Evolutionary conservation across 495 filamentous ascomycete genomes (phyloP), one percentile per base, ranked within the genome.

Genomic region (Lophium mytilinum): DNA sequence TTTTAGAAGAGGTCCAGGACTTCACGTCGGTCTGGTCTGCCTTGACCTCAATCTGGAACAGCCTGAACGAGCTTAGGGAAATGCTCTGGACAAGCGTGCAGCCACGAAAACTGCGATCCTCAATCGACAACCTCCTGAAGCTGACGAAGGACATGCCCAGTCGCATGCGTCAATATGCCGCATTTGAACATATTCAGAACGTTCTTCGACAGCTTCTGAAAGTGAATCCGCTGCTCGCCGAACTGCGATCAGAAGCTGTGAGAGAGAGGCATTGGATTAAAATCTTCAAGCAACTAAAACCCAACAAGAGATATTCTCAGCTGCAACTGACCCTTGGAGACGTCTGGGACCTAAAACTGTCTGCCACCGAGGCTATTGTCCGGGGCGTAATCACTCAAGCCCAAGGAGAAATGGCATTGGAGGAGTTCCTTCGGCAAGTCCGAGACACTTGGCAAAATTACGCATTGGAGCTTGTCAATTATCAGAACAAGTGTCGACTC

Each of bases 121-220:
- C 88, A 14, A 82, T 99, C 48, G 93, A 99, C 66, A 82, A 83
- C 37, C 78, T 97, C 33, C 88, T 96, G 67, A 95, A 95, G 73
- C 93, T 95, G 86, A 96, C 90, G 46, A 99, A 95, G 75, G 91
- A 97, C 57, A 99, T 99, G 93, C 93, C 93, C 0, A 95, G 89
- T 70, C 84, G 93, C 43, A 99, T 97, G 94, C 84, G 93, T 47
- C 93, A 99, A 65, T 99, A 99, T 70, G 93, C 93, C 60, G 94
- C 93, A 11, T 99, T 99, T 69, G 93, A 97, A 70, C 91, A 99
- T 64, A 88, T 97, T 35, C 93, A 99, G 65, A 87, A 83, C 56
- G 85, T 92, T 24, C 79, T 97, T n/a, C 87, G 89, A 9, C 81
- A 88, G 62, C 76, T 91, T 19, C 76, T 96, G 63, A 96, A 95